Evolutionary conservation across 2,329 filamentous ascomycete genomes (phyloP).

Genomic region (Talaromyces amestolkiae): DNA sequence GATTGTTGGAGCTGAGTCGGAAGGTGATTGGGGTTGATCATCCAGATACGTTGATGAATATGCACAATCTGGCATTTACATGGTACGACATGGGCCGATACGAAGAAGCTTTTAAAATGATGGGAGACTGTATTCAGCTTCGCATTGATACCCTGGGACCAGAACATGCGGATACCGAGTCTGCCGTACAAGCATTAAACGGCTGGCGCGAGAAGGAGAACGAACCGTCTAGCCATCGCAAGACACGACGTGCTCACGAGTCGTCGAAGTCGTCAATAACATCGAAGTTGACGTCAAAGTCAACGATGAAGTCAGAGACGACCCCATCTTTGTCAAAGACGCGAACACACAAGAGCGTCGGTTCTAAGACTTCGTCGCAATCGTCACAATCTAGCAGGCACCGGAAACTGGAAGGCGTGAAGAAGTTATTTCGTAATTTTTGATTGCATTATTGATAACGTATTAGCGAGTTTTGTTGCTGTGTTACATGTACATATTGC

Average conservation of each 20-base stretch:
- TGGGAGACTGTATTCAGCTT: background rate
- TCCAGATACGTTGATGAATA: slow-evolving; percentile 22
- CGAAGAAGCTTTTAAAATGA: background rate
- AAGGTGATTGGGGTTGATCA: background rate
- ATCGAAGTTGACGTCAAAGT: background rate
- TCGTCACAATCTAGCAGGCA: background rate
- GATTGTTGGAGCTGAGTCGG: background rate
- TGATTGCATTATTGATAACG: background rate
- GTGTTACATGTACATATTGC: background rate
- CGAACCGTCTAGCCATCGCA: background rate
- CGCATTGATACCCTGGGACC: background rate
- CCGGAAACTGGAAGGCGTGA: background rate
- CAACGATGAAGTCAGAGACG: background rate
- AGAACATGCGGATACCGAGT: background rate
- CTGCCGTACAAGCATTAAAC: background rate
- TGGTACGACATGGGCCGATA: background rate
- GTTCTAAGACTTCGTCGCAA: background rate
- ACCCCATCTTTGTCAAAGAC: background rate
- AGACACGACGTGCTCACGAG: background rate
- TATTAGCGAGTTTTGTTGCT: background rate
- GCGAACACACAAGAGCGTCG: background rate
- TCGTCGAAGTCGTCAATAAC: background rate
- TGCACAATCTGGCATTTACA: slow-evolving; percentile 9
- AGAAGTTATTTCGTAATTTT: background rate
- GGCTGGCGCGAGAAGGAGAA: background rate